Percentiles rank a stretch among this genome's conserved stretches.
Evolutionary conservation across 345 rosid genomes (phyloP).

Genomic region (Excoecaria cochinchinensis): DNA sequence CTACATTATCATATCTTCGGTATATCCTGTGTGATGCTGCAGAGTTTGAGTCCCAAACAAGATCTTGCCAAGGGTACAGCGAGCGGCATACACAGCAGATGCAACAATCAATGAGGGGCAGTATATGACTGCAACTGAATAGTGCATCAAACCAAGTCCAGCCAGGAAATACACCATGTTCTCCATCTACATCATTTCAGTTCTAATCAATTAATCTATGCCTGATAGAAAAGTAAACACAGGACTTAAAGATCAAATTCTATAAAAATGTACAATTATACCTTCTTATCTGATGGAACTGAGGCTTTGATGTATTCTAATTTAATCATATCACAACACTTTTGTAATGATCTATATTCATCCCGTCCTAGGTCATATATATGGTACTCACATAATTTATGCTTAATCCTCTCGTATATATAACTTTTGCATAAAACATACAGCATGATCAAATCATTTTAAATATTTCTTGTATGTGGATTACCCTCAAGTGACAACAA

Average conservation of each 20-base stretch:
- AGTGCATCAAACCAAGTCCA: constrained; percentile 71
- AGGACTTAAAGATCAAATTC: not conserved
- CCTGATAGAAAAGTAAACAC: not conserved
- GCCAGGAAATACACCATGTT: constrained; percentile 71
- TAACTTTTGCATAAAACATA: no score
- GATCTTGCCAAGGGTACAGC: constrained; percentile 55
- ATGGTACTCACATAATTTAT: no score
- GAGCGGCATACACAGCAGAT: constrained; percentile 85
- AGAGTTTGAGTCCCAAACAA: constrained; percentile 75
- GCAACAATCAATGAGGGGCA: constrained; percentile 78
- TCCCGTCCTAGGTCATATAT: no score
- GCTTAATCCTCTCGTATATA: no score
- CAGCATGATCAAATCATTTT: no score
- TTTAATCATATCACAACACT: no score
- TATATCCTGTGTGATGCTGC: constrained; percentile 68
- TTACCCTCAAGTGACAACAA: no score
- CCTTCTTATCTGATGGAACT: constrained; percentile 51
- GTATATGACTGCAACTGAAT: constrained; percentile 38
- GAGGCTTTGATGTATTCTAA: constrained; percentile 82
- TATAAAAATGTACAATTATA: constrained; percentile 6
- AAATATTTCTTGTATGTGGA: no score
- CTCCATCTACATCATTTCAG: constrained; percentile 50
- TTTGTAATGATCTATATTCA: no score
- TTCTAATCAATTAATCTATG: not conserved
- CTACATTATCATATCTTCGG: constrained; percentile 61